Percentiles rank a stretch among this genome's conserved stretches.
These are phyloP conservation scores for Ettlia oleoabundans DNA, from an alignment of 139 green algal genomes.

Conservation along the genomic window DNA sequence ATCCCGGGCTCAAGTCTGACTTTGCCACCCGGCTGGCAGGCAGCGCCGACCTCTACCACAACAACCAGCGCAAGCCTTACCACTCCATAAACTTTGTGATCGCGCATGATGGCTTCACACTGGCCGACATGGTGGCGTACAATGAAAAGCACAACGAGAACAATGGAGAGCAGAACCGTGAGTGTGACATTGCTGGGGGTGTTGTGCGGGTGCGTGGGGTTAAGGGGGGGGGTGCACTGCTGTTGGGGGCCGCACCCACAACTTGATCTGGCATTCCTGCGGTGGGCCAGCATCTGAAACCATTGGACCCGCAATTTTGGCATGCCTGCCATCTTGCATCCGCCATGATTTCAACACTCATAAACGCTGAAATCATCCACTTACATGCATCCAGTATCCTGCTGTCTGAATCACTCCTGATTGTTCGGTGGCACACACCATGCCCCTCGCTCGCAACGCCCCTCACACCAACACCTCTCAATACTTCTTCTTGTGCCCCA, in stretches of 20 bases:
- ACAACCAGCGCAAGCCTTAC: slow-evolving; percentile 71
- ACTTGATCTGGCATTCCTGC: too few species aligned
- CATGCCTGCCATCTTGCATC: too few species aligned
- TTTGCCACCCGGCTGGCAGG: slow-evolving; percentile 92
- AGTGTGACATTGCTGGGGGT: background rate
- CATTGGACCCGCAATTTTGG: too few species aligned
- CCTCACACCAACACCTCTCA: background rate
- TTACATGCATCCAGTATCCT: too few species aligned
- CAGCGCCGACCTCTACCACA: slow-evolving; percentile 92
- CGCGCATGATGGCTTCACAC: slow-evolving; percentile 97
- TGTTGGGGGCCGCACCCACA: too few species aligned
- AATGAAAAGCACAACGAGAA: slow-evolving; percentile 86
- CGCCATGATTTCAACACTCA: too few species aligned
- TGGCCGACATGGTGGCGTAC: slow-evolving; percentile 92
- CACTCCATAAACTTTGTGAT: slow-evolving; percentile 98
- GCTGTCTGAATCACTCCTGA: background rate
- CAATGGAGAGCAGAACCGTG: slow-evolving; percentile 80
- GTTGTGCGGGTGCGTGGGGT: background rate
- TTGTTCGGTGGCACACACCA: too few species aligned
- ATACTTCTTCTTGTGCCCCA: slow-evolving; percentile 11
- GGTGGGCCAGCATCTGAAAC: too few species aligned
- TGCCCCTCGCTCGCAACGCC: too few species aligned
- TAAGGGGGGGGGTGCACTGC: too few species aligned
- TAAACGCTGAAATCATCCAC: too few species aligned
- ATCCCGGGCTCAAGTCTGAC: slow-evolving; percentile 86